Conservation (phyloP, 805 yeast species). For the Yarrowia osloensis region DNA sequence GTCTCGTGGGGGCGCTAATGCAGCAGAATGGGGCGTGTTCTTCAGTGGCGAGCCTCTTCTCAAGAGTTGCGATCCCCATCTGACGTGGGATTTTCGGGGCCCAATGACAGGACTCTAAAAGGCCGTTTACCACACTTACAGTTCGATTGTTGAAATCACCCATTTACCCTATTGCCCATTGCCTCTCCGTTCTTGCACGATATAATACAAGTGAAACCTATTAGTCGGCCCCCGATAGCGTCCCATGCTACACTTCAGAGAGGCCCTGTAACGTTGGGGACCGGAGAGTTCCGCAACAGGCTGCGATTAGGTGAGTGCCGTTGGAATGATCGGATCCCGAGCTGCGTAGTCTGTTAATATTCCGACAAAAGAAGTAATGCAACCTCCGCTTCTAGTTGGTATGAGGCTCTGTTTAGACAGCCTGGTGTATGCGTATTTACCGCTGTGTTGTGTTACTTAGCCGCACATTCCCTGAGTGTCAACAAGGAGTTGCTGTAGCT, state of each 20-base stretch:
- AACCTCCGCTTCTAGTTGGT: neutral
- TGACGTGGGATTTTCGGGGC: neutral
- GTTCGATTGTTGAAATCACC: neutral
- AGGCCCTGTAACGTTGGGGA: neutral
- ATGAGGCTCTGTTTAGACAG: neutral
- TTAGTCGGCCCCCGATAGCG: slow-evolving; percentile 8
- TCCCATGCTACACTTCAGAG: too few relatives aligned
- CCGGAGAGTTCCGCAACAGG: neutral
- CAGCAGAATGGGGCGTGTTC: neutral
- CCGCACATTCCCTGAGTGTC: slow-evolving; percentile 3
- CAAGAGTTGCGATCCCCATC: neutral
- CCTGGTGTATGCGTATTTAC: neutral
- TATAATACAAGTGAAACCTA: neutral
- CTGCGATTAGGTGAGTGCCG: neutral
- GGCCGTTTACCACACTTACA: neutral
- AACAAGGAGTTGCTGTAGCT: neutral
- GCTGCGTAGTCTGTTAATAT: neutral
- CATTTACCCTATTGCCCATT: neutral
- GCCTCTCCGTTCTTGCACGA: neutral
- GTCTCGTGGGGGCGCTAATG: neutral
- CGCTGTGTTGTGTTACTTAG: neutral
- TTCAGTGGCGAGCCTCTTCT: neutral
- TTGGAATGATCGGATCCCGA: neutral
- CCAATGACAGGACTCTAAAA: slow-evolving; percentile 7
- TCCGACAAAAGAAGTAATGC: neutral